Percentiles rank a stretch among this genome's conserved stretches.
Evolutionary conservation across 202 grass and related monocot species (phyloP).

Genomic region (Carex arenaria): DNA sequence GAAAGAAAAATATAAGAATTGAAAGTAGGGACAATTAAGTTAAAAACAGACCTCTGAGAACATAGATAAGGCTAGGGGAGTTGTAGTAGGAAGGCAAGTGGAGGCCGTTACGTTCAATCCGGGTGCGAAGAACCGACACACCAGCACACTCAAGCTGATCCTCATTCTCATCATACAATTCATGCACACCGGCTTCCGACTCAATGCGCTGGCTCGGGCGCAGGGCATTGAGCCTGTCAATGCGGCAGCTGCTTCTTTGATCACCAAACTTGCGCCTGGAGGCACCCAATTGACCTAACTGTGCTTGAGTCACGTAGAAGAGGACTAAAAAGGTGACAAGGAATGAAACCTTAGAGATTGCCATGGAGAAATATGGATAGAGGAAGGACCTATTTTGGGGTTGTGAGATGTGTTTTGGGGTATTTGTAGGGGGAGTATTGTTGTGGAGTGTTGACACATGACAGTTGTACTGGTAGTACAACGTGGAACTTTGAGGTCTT

Average conservation of each 20-base stretch:
- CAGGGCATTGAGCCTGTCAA: conserved; percentile 31
- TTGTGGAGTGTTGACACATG: conserved; percentile 17
- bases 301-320: conserved; percentile 9
- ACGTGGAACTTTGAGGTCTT: neutral
- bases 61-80: conserved; percentile 35
- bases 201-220: conserved; percentile 21
- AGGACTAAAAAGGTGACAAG: conserved; percentile 5
- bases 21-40: neutral
- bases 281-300: conserved; percentile 15
- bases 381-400: neutral
- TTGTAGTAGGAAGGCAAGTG: conserved; percentile 38
- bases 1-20: neutral
- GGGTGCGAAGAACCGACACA: conserved; percentile 18
- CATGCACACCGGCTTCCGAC: conserved; percentile 38
- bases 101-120: conserved; percentile 34
- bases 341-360: conserved; percentile 20
- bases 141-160: conserved; percentile 43
- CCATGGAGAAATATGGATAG: conserved; percentile 11
- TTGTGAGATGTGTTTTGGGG: neutral
- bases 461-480: neutral
- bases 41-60: conserved; percentile 22
- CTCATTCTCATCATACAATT: conserved; percentile 32
- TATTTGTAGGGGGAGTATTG: conserved; percentile 1
- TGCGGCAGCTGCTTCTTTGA: conserved; percentile 14
- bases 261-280: neutral